phyloP scores from a whole-genome alignment of 2,329 filamentous ascomycete species.

The Dactylellina sp. region DNA sequence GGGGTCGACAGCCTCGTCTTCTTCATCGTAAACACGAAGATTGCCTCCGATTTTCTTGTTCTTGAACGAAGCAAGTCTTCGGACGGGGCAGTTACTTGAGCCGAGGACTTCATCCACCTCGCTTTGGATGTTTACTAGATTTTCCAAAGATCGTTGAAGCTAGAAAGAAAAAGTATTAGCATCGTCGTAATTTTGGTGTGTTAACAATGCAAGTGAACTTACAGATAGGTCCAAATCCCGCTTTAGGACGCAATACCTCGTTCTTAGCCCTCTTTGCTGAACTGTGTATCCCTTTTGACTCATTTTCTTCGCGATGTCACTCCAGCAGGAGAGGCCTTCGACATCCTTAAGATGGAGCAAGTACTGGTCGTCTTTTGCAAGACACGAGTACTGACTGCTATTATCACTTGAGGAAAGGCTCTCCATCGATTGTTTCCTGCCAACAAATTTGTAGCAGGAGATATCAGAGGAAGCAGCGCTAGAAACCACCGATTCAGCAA shows the following conservation, averaged over 20 bases:
- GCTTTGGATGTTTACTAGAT: slow-evolving; percentile 49
- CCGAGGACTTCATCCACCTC: slow-evolving; percentile 55
- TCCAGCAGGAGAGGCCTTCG: slow-evolving; percentile 50
- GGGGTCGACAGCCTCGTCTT: slow-evolving; percentile 51
- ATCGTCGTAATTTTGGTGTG: neutral
- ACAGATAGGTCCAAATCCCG: slow-evolving; percentile 52
- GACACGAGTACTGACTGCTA: slow-evolving; percentile 54
- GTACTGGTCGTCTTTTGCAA: slow-evolving; percentile 55
- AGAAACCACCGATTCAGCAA: slow-evolving; percentile 35
- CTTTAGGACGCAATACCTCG: slow-evolving; percentile 53
- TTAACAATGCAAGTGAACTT: slow-evolving; percentile 7
- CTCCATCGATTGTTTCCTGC: slow-evolving; percentile 55
- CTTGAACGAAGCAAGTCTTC: slow-evolving; percentile 54
- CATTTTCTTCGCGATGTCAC: slow-evolving; percentile 51
- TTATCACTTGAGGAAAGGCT: slow-evolving; percentile 51
- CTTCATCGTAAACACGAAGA: slow-evolving; percentile 53
- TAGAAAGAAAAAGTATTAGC: slow-evolving; percentile 16
- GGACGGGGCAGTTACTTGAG: slow-evolving; percentile 49
- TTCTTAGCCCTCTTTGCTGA: slow-evolving; percentile 49
- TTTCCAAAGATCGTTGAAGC: slow-evolving; percentile 54
- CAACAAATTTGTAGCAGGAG: slow-evolving; percentile 47
- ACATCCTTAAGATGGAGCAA: slow-evolving; percentile 52
- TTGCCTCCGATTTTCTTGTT: slow-evolving; percentile 55
- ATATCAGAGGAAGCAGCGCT: slow-evolving; percentile 43
- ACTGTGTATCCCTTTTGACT: slow-evolving; percentile 41